Base-by-base conservation (phyloP, 352 stramenopile species). In the Hyphochytrium catenoides region DNA sequence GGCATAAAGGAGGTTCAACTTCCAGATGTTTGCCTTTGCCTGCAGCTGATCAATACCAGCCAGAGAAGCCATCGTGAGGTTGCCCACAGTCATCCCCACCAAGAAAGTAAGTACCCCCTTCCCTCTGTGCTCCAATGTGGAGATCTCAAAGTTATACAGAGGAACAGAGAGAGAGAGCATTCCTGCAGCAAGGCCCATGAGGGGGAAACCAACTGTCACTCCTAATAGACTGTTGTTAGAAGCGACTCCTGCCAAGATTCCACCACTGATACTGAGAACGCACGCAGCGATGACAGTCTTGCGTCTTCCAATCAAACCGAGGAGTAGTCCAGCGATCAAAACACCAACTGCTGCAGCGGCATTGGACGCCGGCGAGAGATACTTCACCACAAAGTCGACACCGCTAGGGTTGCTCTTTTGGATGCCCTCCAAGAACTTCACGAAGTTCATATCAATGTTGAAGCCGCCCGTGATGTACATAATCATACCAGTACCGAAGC, bases 81-180 rank as follows among this genome's bases (percentile, higher is more conserved):
- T 61, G 21, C 65, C 65, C n/a, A 46, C 29, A 18, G 74, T 54
- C 30, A 74, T 72, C 8, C 65, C 65, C 7, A 66, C 47, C 17
- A 61, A 60, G 2, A 79, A 44, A 3, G 76, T 29, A 26, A 79
- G 44, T 18, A 79, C 57, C 14, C 59, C 56, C 32, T 75, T 75
- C 30, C 56, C 60, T 19, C 65, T 62, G 59, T 76, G 62, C 2
- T 79, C 65, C 34, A 59, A 61, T 11, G 65, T 74, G 28, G 65
- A 71, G 34, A 79, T 79, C 28, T 79, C 65, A 33, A 50, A 79
- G 34, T 74, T 74, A 51, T 79, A 79, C 28, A 74, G 54, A 0
- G 60, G 50, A 15, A 79, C 39, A 8, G 62, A 67, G 4, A 63
- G 65, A n/a, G 76, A 33, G 15, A 79, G 36, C 17, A 79, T 55